These are phyloP conservation scores for Chrysoporthe puriensis DNA, from an alignment of 2,329 filamentous ascomycete species.

Conservation along the genomic window DNA sequence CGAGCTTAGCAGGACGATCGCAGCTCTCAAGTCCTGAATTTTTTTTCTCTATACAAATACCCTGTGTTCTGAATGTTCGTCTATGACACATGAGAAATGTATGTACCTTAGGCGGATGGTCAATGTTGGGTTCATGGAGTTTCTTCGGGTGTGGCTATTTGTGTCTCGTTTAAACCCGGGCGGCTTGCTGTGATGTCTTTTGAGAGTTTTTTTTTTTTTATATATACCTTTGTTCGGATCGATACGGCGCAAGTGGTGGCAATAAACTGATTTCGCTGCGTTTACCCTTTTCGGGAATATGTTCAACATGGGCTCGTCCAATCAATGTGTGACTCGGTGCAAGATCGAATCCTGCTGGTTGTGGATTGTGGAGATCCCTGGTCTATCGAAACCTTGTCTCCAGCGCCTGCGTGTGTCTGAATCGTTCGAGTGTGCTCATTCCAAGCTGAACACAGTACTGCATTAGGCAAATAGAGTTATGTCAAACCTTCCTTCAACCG, in stretches of 20 bases:
- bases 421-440: not conserved
- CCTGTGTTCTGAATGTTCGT: not conserved
- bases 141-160: not conserved
- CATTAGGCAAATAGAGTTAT: not conserved
- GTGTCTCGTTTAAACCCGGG: not conserved
- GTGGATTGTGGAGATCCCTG: not conserved
- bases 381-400: not conserved
- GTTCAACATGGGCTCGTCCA: not conserved
- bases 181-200: slow-evolving; percentile 4
- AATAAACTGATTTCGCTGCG: slow-evolving; percentile 5
- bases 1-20: slow-evolving; percentile 27
- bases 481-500: not conserved
- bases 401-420: not conserved
- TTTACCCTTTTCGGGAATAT: not conserved
- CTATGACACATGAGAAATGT: slow-evolving; percentile 3
- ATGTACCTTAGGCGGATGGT: not conserved
- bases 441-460: not conserved
- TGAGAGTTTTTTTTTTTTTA: not conserved
- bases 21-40: slow-evolving; percentile 20
- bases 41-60: not conserved
- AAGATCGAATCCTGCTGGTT: not conserved
- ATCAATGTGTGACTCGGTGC: not conserved
- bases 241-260: slow-evolving; percentile 8
- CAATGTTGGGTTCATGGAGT: not conserved
- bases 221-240: not conserved